phyloP scores from a whole-genome alignment of 2,329 filamentous ascomycete species.

The Pseudocercospora vitis region DNA sequence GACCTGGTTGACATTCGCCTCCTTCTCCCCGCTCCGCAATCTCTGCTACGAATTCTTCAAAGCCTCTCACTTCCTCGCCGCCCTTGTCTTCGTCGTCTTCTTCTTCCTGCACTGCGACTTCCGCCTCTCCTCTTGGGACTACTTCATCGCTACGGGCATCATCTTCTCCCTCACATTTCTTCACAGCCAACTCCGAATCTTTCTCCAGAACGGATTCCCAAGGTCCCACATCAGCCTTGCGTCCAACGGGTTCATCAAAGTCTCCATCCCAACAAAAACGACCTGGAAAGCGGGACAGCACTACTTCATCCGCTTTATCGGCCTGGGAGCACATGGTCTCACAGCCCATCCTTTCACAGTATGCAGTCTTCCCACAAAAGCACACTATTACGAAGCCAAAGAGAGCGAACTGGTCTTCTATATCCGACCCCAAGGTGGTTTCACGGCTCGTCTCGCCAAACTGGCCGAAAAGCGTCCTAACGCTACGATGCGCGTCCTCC shows the following conservation, averaged over 20 bases:
- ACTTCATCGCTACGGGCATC: conserved; percentile 58
- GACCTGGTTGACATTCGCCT: conserved; percentile 57
- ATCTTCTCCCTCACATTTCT: conserved; percentile 53
- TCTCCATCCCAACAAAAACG: conserved; percentile 48
- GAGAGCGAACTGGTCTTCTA: conserved; percentile 54
- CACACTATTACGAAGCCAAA: conserved; percentile 20
- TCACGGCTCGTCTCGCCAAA: conserved; percentile 51
- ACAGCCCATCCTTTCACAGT: conserved; percentile 59
- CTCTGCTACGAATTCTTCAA: conserved; percentile 64
- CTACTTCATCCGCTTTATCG: conserved; percentile 55
- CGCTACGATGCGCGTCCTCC: conserved; percentile 45
- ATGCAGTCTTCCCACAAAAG: conserved; percentile 47
- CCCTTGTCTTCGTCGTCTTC: conserved; percentile 57
- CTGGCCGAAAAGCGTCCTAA: conserved; percentile 37
- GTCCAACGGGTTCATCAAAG: conserved; percentile 44
- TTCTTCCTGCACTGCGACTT: conserved; percentile 63
- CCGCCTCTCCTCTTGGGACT: conserved; percentile 56
- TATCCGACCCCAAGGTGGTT: conserved; percentile 50
- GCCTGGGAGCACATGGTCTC: conserved; percentile 45
- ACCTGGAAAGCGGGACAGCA: conserved; percentile 57
- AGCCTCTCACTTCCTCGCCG: conserved; percentile 54
- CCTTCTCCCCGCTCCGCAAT: conserved; percentile 53
- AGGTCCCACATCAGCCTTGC: conserved; percentile 46
- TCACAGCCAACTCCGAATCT: conserved; percentile 50
- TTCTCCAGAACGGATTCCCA: conserved; percentile 53